These are phyloP conservation scores for Zoysia matrella DNA, from an alignment of 202 grass and related monocot species.

Conservation along the genomic window DNA sequence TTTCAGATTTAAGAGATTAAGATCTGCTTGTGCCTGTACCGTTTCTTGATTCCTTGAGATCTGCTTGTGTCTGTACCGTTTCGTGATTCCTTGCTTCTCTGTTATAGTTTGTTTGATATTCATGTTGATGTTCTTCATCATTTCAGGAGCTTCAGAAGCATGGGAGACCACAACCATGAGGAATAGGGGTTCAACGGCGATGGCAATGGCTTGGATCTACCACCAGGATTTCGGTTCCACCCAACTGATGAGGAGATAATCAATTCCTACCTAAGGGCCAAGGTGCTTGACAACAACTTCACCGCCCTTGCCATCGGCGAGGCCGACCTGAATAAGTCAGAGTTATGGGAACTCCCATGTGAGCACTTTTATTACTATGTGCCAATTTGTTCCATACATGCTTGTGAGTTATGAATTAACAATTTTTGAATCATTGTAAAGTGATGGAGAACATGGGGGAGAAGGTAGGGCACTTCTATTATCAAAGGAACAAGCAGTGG, in stretches of 20 bases:
- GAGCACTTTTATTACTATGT: not conserved
- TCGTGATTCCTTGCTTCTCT: not conserved
- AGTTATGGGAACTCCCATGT: slow-evolving; percentile 34
- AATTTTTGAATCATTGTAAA: slow-evolving; percentile 51
- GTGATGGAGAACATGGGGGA: slow-evolving; percentile 81
- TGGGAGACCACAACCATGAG: slow-evolving; percentile 22
- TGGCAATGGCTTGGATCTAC: slow-evolving; percentile 9
- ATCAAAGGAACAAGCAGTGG: not conserved
- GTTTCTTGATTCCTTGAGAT: not conserved
- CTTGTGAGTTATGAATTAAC: slow-evolving; percentile 20
- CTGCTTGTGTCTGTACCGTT: slow-evolving; percentile 19
- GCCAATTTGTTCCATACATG: not conserved
- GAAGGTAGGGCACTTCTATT: slow-evolving; percentile 86
- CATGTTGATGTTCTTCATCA: not conserved
- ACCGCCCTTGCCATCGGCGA: slow-evolving; percentile 35
- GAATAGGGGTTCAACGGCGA: not conserved
- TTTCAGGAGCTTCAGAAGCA: not conserved
- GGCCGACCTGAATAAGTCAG: slow-evolving; percentile 48
- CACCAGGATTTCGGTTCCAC: slow-evolving; percentile 54
- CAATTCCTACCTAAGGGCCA: slow-evolving; percentile 47
- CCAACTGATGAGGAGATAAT: slow-evolving; percentile 61
- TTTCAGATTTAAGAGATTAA: not conserved
- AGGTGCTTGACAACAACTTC: slow-evolving; percentile 40
- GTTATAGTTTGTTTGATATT: too few relatives aligned
- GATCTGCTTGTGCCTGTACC: slow-evolving; percentile 14